Base-by-base conservation (phyloP, 2,329 filamentous ascomycete genomes). In the Penicillium glabrum region DNA sequence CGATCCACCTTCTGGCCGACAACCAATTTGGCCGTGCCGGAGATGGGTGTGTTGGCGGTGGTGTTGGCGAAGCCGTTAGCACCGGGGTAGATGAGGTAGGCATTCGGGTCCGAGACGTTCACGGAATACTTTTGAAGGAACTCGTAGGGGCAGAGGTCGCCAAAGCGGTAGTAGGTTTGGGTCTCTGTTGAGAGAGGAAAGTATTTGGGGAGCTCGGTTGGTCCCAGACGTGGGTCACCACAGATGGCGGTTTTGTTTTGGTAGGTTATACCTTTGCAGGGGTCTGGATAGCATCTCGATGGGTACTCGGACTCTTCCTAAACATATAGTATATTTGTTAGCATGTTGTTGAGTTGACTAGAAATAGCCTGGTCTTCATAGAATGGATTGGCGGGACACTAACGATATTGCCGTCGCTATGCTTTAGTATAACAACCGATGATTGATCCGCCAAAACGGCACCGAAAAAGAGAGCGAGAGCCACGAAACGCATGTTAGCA, bases 91-190 rank as follows among this genome's bases (percentile, higher is more conserved):
- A 41, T 41, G 1, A 41, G 3, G 19, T 41, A 41, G 9, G 37
- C 37, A n/a, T 41, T 41, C n/a, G 37, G 37, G 45, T 47, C 26
- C 9, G 24, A 29, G 24, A 47, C 63, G 45, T 61, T 54, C 19
- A 47, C 1, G 6, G 57, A 54, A 39, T 53, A 63, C 50, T 60
- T 62, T 29, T 29, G 53, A 29, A 63, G 48, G 44, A 65, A 67
- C 2, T 61, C 56, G 10, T 57, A 46, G 8, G 63, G 63, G 13
- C 57, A 61, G 16, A 64, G 52, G 10, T 62, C 49, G 31, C 65
- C 64, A 26, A 67, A 64, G 14, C 58, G 62, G 46, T 63, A 21
- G 37, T 67, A 67, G 43, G 63, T 63, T 33, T 53, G 51, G 2
- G 65, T 46, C n/a, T 63, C 47, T 8, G 51, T 60, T 8, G 57